Evolutionary conservation across 768 basidiomycete species (phyloP).

Genomic region (Chalciporus chontae): DNA sequence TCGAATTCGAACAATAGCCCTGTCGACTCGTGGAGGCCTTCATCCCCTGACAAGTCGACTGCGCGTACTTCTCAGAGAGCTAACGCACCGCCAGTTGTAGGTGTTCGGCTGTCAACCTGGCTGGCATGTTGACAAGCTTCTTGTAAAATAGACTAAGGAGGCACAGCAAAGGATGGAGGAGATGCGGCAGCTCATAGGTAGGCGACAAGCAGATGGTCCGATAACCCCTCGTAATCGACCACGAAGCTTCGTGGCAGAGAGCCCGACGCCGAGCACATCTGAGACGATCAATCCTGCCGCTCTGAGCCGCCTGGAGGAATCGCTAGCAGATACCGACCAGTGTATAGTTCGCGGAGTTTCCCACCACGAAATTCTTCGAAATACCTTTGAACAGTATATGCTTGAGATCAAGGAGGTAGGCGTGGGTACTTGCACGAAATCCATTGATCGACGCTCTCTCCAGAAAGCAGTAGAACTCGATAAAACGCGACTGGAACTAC

Average conservation of each 20-base stretch:
- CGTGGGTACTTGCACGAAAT: neutral
- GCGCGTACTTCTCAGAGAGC: constrained; percentile 45
- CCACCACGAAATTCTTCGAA: constrained; percentile 53
- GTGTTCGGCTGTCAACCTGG: constrained; percentile 10
- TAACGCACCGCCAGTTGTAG: constrained; percentile 41
- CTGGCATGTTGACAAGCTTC: constrained; percentile 7
- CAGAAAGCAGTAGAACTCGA: constrained; percentile 67
- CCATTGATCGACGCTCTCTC: neutral
- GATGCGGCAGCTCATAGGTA: constrained; percentile 71
- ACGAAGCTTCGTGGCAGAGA: constrained; percentile 32
- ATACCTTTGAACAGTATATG: constrained; percentile 46
- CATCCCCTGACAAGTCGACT: constrained; percentile 55
- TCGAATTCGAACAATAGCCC: constrained; percentile 15
- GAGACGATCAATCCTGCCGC: constrained; percentile 13
- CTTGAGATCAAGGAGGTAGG: constrained; percentile 58
- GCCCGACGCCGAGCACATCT: constrained; percentile 9
- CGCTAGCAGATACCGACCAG: constrained; percentile 56
- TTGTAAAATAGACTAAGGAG: constrained; percentile 60
- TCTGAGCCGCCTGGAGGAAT: constrained; percentile 41
- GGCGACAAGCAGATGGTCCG: constrained; percentile 47
- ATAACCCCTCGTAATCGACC: constrained; percentile 46
- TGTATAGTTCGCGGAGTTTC: constrained; percentile 48
- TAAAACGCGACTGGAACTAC: constrained; percentile 58
- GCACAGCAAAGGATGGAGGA: constrained; percentile 80
- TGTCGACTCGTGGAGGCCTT: constrained; percentile 41